Conservation (phyloP, 306 rosid species). For the Bauhinia variegata region DNA sequence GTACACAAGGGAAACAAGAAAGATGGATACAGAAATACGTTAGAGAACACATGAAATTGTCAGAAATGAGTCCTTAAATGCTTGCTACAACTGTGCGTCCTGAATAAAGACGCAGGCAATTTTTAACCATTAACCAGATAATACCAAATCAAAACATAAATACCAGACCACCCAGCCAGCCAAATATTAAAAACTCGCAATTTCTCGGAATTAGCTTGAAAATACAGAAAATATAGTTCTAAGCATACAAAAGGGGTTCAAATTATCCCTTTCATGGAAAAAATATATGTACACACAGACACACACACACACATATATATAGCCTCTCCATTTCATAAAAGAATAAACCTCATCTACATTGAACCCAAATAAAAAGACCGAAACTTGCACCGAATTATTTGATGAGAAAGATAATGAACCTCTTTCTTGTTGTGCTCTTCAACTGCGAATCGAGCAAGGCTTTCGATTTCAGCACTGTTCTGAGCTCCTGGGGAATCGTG, state of each 20-base stretch:
- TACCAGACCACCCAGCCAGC: no score
- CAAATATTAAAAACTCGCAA: background rate
- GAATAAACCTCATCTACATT: background rate
- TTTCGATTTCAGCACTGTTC: constrained; percentile 60
- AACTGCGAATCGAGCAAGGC: constrained; percentile 82
- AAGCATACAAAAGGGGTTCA: no score
- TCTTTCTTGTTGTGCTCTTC: constrained; percentile 75
- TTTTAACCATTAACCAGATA: background rate
- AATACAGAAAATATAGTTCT: no score
- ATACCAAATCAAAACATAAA: background rate
- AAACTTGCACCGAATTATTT: background rate
- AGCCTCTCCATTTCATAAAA: background rate
- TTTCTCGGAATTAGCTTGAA: no score
- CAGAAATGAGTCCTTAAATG: background rate
- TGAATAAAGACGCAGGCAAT: no score
- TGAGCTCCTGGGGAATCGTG: constrained; percentile 49
- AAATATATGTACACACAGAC: no score
- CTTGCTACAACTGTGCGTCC: background rate
- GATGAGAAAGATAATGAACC: constrained; percentile 34
- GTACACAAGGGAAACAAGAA: background rate
- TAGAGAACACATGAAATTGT: background rate
- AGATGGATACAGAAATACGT: constrained; percentile 9
- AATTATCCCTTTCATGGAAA: no score
- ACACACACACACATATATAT: no score
- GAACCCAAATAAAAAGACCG: no score